Evolutionary conservation across 2,329 filamentous ascomycete genomes (phyloP).

Genomic region (Dactylellina drechsleri): DNA sequence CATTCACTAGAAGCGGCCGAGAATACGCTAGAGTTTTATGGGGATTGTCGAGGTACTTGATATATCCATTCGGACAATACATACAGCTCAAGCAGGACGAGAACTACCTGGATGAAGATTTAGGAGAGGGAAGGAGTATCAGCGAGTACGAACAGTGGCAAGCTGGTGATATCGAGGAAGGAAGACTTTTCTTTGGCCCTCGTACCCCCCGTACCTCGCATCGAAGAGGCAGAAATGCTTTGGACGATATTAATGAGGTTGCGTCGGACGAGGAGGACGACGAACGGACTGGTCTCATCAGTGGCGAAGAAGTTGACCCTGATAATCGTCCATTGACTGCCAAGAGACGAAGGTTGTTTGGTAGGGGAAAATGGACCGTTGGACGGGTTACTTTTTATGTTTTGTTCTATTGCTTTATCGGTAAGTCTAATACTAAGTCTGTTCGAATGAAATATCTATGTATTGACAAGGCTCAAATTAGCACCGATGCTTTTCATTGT

Average conservation of each 20-base stretch:
- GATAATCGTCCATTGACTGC: slow-evolving; percentile 59
- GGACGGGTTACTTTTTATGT: slow-evolving; percentile 95
- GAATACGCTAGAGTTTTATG: slow-evolving; percentile 88
- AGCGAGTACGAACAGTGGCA: slow-evolving; percentile 99
- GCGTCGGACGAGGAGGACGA: slow-evolving; percentile 80
- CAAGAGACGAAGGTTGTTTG: slow-evolving; percentile 87
- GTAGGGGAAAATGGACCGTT: slow-evolving; percentile 93
- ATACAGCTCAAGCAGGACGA: slow-evolving; percentile 94
- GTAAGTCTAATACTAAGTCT: slow-evolving; percentile 25
- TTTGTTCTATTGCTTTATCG: slow-evolving; percentile 91
- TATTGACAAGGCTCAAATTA: slow-evolving; percentile 37
- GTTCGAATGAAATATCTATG: not conserved
- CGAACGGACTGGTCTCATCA: slow-evolving; percentile 67
- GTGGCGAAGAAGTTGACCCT: slow-evolving; percentile 63
- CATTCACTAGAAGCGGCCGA: slow-evolving; percentile 79
- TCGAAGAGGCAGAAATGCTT: slow-evolving; percentile 84
- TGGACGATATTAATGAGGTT: slow-evolving; percentile 88
- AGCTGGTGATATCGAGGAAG: slow-evolving; percentile 94
- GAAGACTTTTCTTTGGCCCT: slow-evolving; percentile 93
- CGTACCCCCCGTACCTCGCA: slow-evolving; percentile 75
- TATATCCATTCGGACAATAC: slow-evolving; percentile 97
- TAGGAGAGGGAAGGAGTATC: slow-evolving; percentile 94
- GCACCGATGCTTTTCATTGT: slow-evolving; percentile 86
- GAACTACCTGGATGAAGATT: slow-evolving; percentile 90
- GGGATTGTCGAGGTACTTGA: slow-evolving; percentile 84